Evolutionary conservation across 2,329 filamentous ascomycete genomes (phyloP).

Genomic region (Parafenestella ontariensis): DNA sequence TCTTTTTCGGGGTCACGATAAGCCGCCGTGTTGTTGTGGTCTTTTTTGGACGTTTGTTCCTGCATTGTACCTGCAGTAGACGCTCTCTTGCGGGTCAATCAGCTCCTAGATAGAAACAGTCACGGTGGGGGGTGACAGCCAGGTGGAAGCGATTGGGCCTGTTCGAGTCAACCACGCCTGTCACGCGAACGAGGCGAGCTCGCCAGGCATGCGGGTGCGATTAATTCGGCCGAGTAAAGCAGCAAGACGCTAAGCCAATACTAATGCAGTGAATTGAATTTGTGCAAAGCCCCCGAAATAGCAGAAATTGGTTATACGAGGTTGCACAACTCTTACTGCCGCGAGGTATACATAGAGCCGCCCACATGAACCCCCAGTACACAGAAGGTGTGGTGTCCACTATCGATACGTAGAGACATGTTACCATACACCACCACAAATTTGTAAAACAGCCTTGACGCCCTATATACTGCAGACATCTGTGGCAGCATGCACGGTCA

Average conservation of each 20-base stretch:
- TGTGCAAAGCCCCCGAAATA: conserved; percentile 45
- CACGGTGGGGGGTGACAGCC: conserved; percentile 38
- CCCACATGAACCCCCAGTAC: conserved; percentile 8
- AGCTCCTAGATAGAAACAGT: conserved; percentile 24
- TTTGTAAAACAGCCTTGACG: conserved; percentile 21
- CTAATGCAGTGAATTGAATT: conserved; percentile 35
- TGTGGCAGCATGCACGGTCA: conserved; percentile 11
- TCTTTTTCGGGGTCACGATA: conserved; percentile 28
- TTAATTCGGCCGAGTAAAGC: conserved; percentile 35
- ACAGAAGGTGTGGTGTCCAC: conserved; percentile 4
- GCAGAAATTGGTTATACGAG: conserved; percentile 38
- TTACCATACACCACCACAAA: conserved; percentile 15
- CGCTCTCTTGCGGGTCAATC: conserved; percentile 29
- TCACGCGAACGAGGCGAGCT: conserved; percentile 35
- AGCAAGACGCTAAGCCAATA: conserved; percentile 30
- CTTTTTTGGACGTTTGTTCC: conserved; percentile 26
- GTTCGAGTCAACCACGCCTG: conserved; percentile 36
- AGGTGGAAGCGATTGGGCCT: conserved; percentile 33
- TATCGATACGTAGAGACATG: conserved; percentile 28
- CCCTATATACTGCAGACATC: conserved; percentile 19
- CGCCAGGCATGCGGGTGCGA: conserved; percentile 26
- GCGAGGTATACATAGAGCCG: conserved; percentile 13
- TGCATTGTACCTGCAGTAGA: conserved; percentile 51
- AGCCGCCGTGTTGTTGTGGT: conserved; percentile 17
- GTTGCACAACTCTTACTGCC: conserved; percentile 38